Base-by-base conservation (phyloP, 768 basidiomycete genomes). In the Panaeolus cyanescens region DNA sequence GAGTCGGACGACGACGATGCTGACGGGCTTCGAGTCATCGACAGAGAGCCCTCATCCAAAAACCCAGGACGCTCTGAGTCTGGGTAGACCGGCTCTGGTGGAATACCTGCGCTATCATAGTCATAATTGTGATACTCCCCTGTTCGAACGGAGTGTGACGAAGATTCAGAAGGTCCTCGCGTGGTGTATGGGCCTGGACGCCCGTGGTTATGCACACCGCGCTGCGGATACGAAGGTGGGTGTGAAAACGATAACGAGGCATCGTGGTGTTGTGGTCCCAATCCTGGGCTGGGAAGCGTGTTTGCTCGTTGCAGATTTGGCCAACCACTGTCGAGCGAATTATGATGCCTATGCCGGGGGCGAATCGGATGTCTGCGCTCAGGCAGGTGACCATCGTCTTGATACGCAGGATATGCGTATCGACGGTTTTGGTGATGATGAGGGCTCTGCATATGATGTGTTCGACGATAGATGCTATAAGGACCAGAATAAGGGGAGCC, bases 121-220 rank as follows among this genome's bases (percentile, higher is more conserved):
- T 50, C 45, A 30, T 28, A 50, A 30, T 28, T 50, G 15, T 50
- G 45, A 15, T 50, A n/a, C n/a, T n/a, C n/a, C n/a, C n/a, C 25
- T 50, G 12, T 50, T 50, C 45, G 45, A 50, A 50, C 6, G 45
- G 45, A 50, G 45, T 50, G 45, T 50, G 45, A 22, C 25, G 45
- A 50, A 28, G 45, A n/a, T n/a, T n/a, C n/a, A n/a, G n/a, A 50
- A 50, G 45, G 45, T 50, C 45, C 22, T 50, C 19, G n/a, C 39
- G 45, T 12, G 45, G 45, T 25, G 45, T 50, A 50, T 50, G 45
- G 45, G 45, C 45, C 45, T 30, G 45, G 45, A 50, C 45, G 45
- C 4, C 45, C 45, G 25, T 50, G 45, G 45, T 50, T 50, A 30
- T 50, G 45, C 45, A 50, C 45, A 13, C 45, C 45, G 5, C 45